Base-by-base conservation (phyloP, 495 filamentous ascomycete genomes). In the Penicillium mononematosum region DNA sequence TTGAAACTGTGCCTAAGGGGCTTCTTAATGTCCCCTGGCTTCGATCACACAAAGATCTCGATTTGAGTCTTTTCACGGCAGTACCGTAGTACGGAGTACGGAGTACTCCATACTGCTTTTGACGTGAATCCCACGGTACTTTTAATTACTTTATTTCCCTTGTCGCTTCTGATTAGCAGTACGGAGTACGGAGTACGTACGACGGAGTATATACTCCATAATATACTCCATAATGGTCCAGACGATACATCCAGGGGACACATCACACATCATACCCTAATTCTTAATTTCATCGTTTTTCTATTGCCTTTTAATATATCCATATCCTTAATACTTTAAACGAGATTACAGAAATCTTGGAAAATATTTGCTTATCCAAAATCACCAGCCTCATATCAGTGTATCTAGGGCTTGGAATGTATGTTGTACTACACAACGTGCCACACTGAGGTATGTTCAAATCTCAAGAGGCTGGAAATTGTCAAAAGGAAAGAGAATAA, bases 381-480 rank as follows among this genome's bases (percentile, higher is more conserved):
- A 27, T 41, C 11, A 52, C 65, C 65, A 66, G 62, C 60, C 63
- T 59, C 52, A 17, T 17, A 39, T 39, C 16, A 4, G 36, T n/a
- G 36, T 39, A 39, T 39, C n/a, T 17, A 39, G 36, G 36, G 2
- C 36, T 63, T 61, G 66, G 66, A 69, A 69, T 69, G 27, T 29
- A 29, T 29, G 27, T 64, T 5, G 66, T 64, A 42, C 14, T 9
- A 31, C 25, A 27, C 60, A 60, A 66, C 62, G 66, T 67, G 55
- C 66, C 64, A 65, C 61, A 55, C 58, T 54, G 49, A 38, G 56
- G 38, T 58, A 42, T 65, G 64, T 55, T 53, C 50, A 27, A 42
- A 58, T 46, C 39, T 68, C 32, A 57, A 24, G 66, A 65, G 66
- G 66, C 64, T 67, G 64, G 61, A 59, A 25, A 22, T 39, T 29